These are phyloP conservation scores for Solanum gandarillasii DNA, from an alignment of 257 asterid species.

Conservation along the genomic window DNA sequence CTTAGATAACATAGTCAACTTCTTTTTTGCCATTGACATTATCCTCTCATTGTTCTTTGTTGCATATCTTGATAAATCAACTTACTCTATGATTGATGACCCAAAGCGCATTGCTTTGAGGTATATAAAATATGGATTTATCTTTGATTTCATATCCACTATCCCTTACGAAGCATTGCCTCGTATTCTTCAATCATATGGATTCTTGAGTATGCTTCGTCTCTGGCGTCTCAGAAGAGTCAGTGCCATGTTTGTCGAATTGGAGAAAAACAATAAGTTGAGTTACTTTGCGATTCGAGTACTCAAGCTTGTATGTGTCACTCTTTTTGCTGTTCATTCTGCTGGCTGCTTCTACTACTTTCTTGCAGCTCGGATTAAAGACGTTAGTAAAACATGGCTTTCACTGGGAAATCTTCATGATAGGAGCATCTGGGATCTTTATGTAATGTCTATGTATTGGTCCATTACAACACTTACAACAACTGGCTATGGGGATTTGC, in stretches of 20 bases:
- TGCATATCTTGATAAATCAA: conserved; percentile 59
- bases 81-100: conserved; percentile 42
- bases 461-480: conserved; percentile 58
- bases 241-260: conserved; percentile 51
- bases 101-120: conserved; percentile 43
- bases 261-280: conserved; percentile 58
- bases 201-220: conserved; percentile 57
- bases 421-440: conserved; percentile 22
- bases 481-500: conserved; percentile 68
- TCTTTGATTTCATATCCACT: conserved; percentile 57
- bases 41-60: conserved; percentile 55
- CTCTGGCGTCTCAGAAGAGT: conserved; percentile 88
- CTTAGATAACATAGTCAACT: conserved; percentile 53
- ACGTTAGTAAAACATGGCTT: conserved; percentile 33
- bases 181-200: conserved; percentile 16
- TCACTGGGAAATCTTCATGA: conserved; percentile 7
- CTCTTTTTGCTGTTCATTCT: conserved; percentile 56
- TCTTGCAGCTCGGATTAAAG: conserved; percentile 32
- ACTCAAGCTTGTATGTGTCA: conserved; percentile 51
- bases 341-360: conserved; percentile 52
- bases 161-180: conserved; percentile 55
- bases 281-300: conserved; percentile 51
- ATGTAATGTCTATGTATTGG: conserved; percentile 51
- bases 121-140: conserved; percentile 45
- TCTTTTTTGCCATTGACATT: conserved; percentile 51